phyloP scores from a whole-genome alignment of 768 basidiomycete genomes.

The Russula dissimulans region DNA sequence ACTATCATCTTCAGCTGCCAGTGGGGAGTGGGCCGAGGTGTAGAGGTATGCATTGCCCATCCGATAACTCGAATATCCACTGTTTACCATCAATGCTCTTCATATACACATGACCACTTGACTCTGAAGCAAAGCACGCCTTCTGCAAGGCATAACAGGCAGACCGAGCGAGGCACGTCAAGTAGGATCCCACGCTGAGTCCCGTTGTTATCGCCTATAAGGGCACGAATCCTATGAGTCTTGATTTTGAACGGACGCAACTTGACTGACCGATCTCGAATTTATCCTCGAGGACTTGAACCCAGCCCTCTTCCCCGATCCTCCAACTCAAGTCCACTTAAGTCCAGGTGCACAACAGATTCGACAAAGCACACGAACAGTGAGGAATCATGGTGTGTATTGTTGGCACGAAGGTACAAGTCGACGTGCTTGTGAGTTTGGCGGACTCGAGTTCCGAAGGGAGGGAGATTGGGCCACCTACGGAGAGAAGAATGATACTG shows the following conservation, averaged over 20 bases:
- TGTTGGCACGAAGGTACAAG: no score
- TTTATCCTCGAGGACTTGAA: slow-evolving; percentile 34
- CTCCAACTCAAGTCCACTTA: slow-evolving; percentile 31
- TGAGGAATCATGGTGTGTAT: not conserved
- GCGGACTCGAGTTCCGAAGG: no score
- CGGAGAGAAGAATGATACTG: no score
- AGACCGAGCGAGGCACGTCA: slow-evolving; percentile 39
- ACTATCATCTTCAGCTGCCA: no score
- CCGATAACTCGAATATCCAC: no score
- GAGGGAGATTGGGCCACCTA: no score
- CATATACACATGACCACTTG: no score
- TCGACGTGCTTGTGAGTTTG: no score
- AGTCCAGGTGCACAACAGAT: slow-evolving; percentile 45
- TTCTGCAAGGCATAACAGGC: slow-evolving; percentile 30
- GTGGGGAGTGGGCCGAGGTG: no score
- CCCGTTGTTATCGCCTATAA: slow-evolving; percentile 53
- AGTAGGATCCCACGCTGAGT: slow-evolving; percentile 42
- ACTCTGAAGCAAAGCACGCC: no score
- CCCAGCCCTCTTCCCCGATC: slow-evolving; percentile 45
- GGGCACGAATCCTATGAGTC: slow-evolving; percentile 47
- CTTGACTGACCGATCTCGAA: slow-evolving; percentile 31
- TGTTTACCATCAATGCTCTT: no score
- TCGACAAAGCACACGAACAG: slow-evolving; percentile 39
- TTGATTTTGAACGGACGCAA: slow-evolving; percentile 24
- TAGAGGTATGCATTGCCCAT: no score